Percentiles rank a stretch among this genome's conserved stretches.
Evolutionary conservation across 2,329 filamentous ascomycete genomes (phyloP).

Genomic region (Cylindrodendrum hubeiense): DNA sequence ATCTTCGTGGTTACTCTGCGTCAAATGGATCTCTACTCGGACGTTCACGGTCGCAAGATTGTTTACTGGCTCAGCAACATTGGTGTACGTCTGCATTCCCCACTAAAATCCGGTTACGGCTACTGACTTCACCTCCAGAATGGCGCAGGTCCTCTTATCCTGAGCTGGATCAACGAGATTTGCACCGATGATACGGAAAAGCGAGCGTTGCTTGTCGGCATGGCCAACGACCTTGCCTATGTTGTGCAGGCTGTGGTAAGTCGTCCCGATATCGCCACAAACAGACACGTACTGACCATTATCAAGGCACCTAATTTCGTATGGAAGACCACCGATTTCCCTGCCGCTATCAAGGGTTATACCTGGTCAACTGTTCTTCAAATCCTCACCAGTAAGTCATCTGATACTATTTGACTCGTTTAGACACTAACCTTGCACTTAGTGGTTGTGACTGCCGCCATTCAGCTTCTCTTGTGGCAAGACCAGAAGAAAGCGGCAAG

Average conservation of each 20-base stretch:
- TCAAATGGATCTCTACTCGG: slow-evolving; percentile 32
- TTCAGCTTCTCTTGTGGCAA: slow-evolving; percentile 5
- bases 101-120: accelerated
- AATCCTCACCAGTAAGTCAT: slow-evolving; percentile 20
- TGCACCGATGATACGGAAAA: slow-evolving; percentile 38
- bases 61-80: slow-evolving; percentile 40
- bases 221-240: slow-evolving; percentile 29
- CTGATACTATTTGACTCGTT: too few relatives aligned
- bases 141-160: slow-evolving; percentile 37
- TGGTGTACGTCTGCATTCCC: slow-evolving; percentile 25
- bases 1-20: slow-evolving; percentile 25
- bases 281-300: neutral
- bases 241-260: slow-evolving; percentile 35
- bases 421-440: neutral
- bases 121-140: slow-evolving; percentile 1
- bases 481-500: slow-evolving; percentile 6
- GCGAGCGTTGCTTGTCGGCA: slow-evolving; percentile 31
- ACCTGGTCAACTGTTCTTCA: slow-evolving; percentile 27
- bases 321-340: slow-evolving; percentile 35
- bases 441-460: slow-evolving; percentile 5
- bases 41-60: slow-evolving; percentile 23
- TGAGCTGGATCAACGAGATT: slow-evolving; percentile 42
- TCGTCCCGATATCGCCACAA: neutral
- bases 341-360: slow-evolving; percentile 30
- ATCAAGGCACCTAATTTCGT: slow-evolving; percentile 30